Evolutionary conservation across 2,329 filamentous ascomycete species (phyloP).

Genomic region (Xylaria sp.): DNA sequence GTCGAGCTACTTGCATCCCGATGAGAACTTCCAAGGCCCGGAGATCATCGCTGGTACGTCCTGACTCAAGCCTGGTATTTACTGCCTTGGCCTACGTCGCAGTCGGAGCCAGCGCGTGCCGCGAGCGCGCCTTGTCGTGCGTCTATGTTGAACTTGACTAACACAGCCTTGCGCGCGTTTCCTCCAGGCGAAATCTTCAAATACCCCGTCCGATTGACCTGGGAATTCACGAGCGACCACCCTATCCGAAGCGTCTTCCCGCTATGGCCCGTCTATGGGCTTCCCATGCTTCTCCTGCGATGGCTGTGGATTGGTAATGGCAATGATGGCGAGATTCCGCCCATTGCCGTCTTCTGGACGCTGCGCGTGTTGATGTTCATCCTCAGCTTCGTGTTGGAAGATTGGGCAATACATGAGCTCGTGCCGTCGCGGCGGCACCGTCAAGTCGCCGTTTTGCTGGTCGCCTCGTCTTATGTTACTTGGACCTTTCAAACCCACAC

Average conservation of each 20-base stretch:
- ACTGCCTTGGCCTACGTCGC: constrained; percentile 15
- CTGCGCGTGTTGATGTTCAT: constrained; percentile 92
- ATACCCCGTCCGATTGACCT: constrained; percentile 89
- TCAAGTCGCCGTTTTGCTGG: constrained; percentile 79
- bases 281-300: constrained; percentile 91
- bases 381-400: constrained; percentile 94
- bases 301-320: constrained; percentile 93
- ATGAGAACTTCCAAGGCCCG: constrained; percentile 98
- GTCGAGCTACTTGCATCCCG: constrained; percentile 96
- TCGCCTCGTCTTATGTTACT: constrained; percentile 96
- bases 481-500: constrained; percentile 99
- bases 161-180: constrained; percentile 28
- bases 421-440: constrained; percentile 79
- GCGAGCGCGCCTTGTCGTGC: constrained; percentile 4
- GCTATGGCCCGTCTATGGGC: constrained; percentile 92
- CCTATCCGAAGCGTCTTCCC: constrained; percentile 97
- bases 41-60: constrained; percentile 92
- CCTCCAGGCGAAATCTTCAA: constrained; percentile 85
- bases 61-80: neutral
- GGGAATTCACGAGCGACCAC: constrained; percentile 91
- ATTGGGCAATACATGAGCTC: constrained; percentile 96
- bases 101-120: neutral
- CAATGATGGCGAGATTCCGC: constrained; percentile 78
- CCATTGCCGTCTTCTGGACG: constrained; percentile 90
- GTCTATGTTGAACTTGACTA: constrained; percentile 23